Evolutionary conservation across 495 filamentous ascomycete species (phyloP), one percentile per base, ranked within the genome.

Genomic region (Xylaria telfairii): DNA sequence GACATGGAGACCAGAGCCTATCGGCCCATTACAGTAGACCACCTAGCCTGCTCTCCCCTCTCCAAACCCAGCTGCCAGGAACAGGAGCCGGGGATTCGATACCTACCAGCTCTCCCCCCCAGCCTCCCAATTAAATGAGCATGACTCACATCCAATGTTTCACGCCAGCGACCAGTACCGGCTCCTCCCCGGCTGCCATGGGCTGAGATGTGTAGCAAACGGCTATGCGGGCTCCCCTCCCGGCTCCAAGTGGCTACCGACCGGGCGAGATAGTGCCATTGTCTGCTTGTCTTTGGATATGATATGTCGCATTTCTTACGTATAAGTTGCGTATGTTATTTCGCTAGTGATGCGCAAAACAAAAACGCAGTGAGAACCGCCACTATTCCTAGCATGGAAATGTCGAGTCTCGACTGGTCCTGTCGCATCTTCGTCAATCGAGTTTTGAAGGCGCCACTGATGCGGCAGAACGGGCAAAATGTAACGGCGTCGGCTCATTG

Each of bases 91-190:
- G 49, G 49, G 57, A 71, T 42, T 65, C 60, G 28, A 62, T 30
- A 19, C 67, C 24, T 69, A 54, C 69, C 65, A 62, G 65, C 17
- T 39, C 26, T 39, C 26, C 46, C 70, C 62, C 69, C 75, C 71
- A 74, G 44, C 72, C 76, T 71, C 76, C 68, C 72, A 19, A 75
- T 71, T 77, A 75, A 39, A 73, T 39, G 37, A 54, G 60, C 28
- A 71, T 78, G 76, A 78, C 76, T 78, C 76, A 78, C 69, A 68
- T 30, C 24, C 64, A 62, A 41, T 74, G 34, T 59, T 71, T 68
- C 71, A 65, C 67, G 62, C 70, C 69, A 65, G 17, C 51, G 41
- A 54, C 41, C 26, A 56, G 47, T 69, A 60, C 66, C 65, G 66
- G 68, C 67, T 63, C 42, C 68, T 51, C 42, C 57, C 54, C 42